Conservation (phyloP, 768 basidiomycete species). For the Collybiopsis confluens region DNA sequence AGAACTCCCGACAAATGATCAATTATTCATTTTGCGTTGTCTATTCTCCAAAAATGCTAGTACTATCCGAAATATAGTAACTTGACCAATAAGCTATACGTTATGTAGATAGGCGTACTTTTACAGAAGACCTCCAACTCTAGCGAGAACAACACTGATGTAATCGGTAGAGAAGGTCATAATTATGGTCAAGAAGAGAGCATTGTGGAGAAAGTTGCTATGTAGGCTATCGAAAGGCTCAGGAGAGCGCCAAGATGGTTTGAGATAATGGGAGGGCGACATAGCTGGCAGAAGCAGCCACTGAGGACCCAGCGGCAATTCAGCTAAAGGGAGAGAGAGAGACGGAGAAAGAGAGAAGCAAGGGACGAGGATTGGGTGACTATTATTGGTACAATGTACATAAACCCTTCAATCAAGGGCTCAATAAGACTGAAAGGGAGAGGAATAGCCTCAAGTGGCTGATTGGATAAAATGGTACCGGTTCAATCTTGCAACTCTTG, state of each 20-base stretch:
- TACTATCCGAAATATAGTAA: neutral
- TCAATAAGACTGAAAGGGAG: slow-evolving; percentile 7
- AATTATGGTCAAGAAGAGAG: slow-evolving; percentile 6
- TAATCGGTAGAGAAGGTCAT: neutral
- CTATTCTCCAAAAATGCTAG: slow-evolving; percentile 3
- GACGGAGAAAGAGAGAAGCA: neutral
- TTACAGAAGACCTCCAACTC: neutral
- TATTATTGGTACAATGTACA: slow-evolving; percentile 8
- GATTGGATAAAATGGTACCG: slow-evolving; percentile 1
- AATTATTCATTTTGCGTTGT: too few relatives aligned
- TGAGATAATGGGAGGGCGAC: slow-evolving; percentile 4
- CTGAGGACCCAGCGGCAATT: neutral
- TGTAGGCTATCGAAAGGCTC: neutral
- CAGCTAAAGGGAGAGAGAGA: neutral
- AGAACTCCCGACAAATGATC: neutral
- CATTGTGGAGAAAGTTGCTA: slow-evolving; percentile 7
- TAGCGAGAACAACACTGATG: slow-evolving; percentile 8
- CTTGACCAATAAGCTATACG: slow-evolving; percentile 9
- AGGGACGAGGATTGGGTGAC: neutral
- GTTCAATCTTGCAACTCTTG: slow-evolving; percentile 51
- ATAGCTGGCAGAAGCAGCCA: neutral
- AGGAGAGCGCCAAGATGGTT: slow-evolving; percentile 9
- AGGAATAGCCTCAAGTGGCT: slow-evolving; percentile 8
- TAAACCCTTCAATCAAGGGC: slow-evolving; percentile 8
- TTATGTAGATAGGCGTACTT: slow-evolving; percentile 10